Percentiles rank a stretch among this genome's conserved stretches.
These are phyloP conservation scores for Globisporangium emineosum DNA, from an alignment of 352 stramenopile genomes.

Conservation along the genomic window DNA sequence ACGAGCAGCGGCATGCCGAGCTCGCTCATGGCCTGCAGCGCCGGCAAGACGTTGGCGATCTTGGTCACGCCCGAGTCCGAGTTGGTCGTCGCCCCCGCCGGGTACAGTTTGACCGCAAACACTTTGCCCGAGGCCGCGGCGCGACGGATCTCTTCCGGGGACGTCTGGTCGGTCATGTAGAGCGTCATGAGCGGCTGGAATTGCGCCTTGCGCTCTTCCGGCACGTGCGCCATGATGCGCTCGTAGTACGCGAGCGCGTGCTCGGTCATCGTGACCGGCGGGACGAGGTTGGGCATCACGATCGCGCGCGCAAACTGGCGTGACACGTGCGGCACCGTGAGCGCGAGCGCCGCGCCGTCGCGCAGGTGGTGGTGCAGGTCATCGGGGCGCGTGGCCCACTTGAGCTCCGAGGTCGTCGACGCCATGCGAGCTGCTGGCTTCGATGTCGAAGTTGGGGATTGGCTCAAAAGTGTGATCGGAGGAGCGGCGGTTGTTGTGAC, in stretches of 20 bases:
- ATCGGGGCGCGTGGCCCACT: slow-evolving; percentile 74
- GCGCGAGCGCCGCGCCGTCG: slow-evolving; percentile 79
- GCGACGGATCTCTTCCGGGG: slow-evolving; percentile 93
- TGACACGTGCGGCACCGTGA: slow-evolving; percentile 81
- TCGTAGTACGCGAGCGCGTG: slow-evolving; percentile 96
- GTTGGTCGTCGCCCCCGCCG: slow-evolving; percentile 97
- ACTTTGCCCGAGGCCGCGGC: slow-evolving; percentile 89
- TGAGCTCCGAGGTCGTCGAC: slow-evolving; percentile 22
- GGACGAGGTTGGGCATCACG: slow-evolving; percentile 99
- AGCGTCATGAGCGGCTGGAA: slow-evolving; percentile 97
- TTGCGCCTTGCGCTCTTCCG: slow-evolving; percentile 35
- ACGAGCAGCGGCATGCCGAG: slow-evolving; percentile 94
- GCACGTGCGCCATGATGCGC: slow-evolving; percentile 89
- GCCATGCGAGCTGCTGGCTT: slow-evolving; percentile 2
- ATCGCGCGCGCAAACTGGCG: slow-evolving; percentile 88
- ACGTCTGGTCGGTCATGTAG: slow-evolving; percentile 98
- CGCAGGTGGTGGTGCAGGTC: slow-evolving; percentile 99
- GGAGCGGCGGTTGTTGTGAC: background rate
- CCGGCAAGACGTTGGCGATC: slow-evolving; percentile 92
- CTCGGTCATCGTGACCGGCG: slow-evolving; percentile 94
- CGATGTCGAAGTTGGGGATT: slow-evolving; percentile 14
- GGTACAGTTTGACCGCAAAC: slow-evolving; percentile 97
- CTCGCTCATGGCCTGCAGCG: slow-evolving; percentile 72
- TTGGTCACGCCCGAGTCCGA: slow-evolving; percentile 97
- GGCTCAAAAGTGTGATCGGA: background rate